Evolutionary conservation across 2,329 filamentous ascomycete species (phyloP), one percentile per base, ranked within the genome.

Genomic region (Laburnicola sp.): DNA sequence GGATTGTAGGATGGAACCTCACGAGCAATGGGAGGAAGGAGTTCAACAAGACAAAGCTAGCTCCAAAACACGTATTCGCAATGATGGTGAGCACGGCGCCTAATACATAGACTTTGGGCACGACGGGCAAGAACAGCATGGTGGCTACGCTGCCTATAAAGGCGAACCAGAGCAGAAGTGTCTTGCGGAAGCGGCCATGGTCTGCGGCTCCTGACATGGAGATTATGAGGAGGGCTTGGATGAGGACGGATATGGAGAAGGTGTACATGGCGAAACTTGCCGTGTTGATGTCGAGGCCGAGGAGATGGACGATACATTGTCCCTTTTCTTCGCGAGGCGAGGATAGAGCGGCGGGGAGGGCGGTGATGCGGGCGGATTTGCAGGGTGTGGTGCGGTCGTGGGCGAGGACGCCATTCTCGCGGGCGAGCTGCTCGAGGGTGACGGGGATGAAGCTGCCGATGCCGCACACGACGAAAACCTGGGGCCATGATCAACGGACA

Each of bases 221-320:
- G 57, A 99, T 91, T 37, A 99, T 95, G 27, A 97, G 77, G 26
- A 97, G 75, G 1, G 92, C 89, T 71, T 99, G 94, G 8, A 97
- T 73, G 21, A 97, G 74, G 1, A 99, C 94, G 69, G 90, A 95
- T 65, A 95, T 79, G 51, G 91, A 96, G 74, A 99, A 99, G 2
- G 91, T 97, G 75, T 97, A 97, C 91, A 97, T 96, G 70, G 91
- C 93, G 72, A 97, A 97, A 72, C 89, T 95, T 31, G 93, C 92
- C 0, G 93, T 97, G 74, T 97, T 97, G 75, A 99, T 87, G 65
- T 96, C 87, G 53, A 88, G 73, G 4, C 93, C 93, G 23, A 96
- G 76, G 4, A 97, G 78, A 57, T 87, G 84, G 52, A 97, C 85
- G 53, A 97, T 79, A 68, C 94, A 99, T 70, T 95, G 90, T 47